Conservation (phyloP, 192 early-diverging fungal genomes). For the Coemansia asiatica region DNA sequence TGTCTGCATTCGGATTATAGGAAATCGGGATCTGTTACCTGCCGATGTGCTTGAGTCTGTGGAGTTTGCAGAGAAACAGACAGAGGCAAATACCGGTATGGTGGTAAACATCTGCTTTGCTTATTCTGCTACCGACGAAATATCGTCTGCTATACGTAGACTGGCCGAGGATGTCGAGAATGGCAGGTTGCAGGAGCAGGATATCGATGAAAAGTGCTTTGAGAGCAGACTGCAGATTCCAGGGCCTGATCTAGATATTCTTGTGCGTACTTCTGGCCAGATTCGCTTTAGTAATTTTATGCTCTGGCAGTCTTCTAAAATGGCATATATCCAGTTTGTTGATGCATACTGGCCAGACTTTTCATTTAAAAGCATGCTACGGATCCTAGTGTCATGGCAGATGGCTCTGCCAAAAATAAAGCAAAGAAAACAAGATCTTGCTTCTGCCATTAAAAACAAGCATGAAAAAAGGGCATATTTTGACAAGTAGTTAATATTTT, state of each 20-base stretch:
- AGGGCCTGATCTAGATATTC: constrained; percentile 74
- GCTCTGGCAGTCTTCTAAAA: constrained; percentile 79
- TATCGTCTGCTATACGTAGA: constrained; percentile 65
- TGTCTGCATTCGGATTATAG: constrained; percentile 79
- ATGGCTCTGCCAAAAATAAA: constrained; percentile 25
- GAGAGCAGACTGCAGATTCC: constrained; percentile 66
- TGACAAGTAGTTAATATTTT: no score
- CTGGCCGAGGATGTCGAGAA: constrained; percentile 62
- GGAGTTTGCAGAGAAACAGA: constrained; percentile 62
- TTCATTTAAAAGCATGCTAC: constrained; percentile 80
- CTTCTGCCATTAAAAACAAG: background rate
- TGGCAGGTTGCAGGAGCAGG: constrained; percentile 47
- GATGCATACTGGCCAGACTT: constrained; percentile 95
- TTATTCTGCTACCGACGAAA: constrained; percentile 92
- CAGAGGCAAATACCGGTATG: constrained; percentile 65
- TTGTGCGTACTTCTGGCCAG: constrained; percentile 95
- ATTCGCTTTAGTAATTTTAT: constrained; percentile 92
- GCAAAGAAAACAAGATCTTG: constrained; percentile 18
- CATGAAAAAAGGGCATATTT: no score
- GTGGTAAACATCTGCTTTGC: constrained; percentile 90
- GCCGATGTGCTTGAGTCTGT: constrained; percentile 63
- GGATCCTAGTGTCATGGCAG: constrained; percentile 82
- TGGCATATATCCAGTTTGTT: constrained; percentile 84
- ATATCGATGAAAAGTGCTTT: constrained; percentile 60
- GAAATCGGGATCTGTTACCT: constrained; percentile 70